Evolutionary conservation across 257 asterid species (phyloP).

Genomic region (Salvia miltiorrhiza): DNA sequence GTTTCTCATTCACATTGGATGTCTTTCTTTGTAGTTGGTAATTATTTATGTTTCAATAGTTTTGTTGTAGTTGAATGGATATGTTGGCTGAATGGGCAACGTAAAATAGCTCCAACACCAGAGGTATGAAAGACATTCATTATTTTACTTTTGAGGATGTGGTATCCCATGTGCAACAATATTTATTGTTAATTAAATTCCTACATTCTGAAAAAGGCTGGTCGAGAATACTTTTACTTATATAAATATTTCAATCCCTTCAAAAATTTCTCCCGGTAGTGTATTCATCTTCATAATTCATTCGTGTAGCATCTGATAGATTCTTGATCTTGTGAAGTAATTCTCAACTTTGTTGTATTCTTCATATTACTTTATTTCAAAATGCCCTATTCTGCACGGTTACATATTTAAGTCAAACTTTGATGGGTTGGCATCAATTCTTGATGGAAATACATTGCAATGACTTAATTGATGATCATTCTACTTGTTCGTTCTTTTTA

Average conservation of each 20-base stretch:
- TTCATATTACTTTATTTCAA: neutral
- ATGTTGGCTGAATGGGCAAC: conserved; percentile 98
- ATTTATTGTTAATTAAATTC: neutral
- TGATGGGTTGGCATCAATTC: neutral
- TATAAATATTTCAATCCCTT: conserved; percentile 4
- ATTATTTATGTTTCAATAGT: conserved; percentile 32
- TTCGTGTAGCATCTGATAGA: conserved; percentile 2
- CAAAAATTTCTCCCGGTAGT: neutral
- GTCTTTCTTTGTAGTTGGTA: conserved; percentile 19
- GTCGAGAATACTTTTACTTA: neutral
- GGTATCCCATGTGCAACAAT: neutral
- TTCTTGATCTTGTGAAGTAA: neutral
- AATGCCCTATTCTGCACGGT: neutral
- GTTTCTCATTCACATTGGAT: neutral
- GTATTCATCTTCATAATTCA: neutral
- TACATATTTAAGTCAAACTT: neutral
- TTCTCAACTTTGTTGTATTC: conserved; percentile 5
- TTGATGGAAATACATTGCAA: neutral
- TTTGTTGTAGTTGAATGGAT: conserved; percentile 94
- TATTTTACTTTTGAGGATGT: neutral
- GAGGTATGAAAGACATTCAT: conserved; percentile 47
- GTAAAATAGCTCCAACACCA: conserved; percentile 82
- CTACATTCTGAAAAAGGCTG: neutral
- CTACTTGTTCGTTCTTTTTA: neutral
- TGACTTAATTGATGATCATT: neutral